phyloP scores from a whole-genome alignment of 2,329 filamentous ascomycete species.

The Orbilia ellipsospora region DNA sequence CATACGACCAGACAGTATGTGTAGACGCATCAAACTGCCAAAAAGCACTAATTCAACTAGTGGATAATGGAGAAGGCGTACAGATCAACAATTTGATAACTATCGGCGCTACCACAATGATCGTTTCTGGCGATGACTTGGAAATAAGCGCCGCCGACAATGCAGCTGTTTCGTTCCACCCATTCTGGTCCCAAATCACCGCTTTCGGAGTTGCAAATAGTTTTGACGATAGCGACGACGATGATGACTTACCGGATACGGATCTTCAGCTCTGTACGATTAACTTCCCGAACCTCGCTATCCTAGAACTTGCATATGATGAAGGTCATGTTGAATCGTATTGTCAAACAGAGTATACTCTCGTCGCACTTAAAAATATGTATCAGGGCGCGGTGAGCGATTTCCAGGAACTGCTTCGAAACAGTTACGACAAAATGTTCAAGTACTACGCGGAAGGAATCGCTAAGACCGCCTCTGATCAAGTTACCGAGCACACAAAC shows the following conservation, averaged over 20 bases:
- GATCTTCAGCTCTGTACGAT: background rate
- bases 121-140: background rate
- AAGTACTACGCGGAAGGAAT: constrained; percentile 53
- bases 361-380: background rate
- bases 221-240: constrained; percentile 1
- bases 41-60: constrained; percentile 1
- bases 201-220: constrained; percentile 7
- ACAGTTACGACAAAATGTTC: constrained; percentile 59
- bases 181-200: constrained; percentile 15
- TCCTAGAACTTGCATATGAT: background rate
- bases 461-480: constrained; percentile 21
- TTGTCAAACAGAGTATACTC: background rate
- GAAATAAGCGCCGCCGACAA: background rate
- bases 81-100: constrained; percentile 24
- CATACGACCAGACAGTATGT: constrained; percentile 16
- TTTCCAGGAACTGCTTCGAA: background rate
- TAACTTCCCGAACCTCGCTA: background rate
- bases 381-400: background rate
- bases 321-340: background rate
- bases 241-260: background rate
- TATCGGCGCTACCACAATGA: constrained; percentile 27
- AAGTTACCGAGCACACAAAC: constrained; percentile 55
- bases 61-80: constrained; percentile 4
- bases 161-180: constrained; percentile 8
- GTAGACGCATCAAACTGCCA: constrained; percentile 20